Base-by-base conservation (phyloP, 2,329 filamentous ascomycete genomes). In the Lomentospora prolificans region DNA sequence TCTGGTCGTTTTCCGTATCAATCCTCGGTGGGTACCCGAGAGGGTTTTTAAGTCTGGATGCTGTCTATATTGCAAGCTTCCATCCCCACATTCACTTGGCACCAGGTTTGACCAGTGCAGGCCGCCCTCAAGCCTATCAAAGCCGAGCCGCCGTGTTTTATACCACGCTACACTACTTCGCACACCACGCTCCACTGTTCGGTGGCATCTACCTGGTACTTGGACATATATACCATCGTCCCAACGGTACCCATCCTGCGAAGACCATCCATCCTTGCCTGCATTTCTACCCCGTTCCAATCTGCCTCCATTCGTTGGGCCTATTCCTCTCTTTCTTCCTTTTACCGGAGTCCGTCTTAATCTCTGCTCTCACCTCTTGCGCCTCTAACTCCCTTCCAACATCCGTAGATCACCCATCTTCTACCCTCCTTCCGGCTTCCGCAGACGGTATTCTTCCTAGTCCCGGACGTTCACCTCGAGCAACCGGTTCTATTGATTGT, bases 81-180 rank as follows among this genome's bases (percentile, higher is more conserved):
- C 33, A 54, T 54, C 51, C 51, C 51, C 51, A 54, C 51, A 46
- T 54, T 44, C 33, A 54, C 51, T 54, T 54, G 51, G 51, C 51
- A 41, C 51, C 17, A 30, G 51, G 12, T 54, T 54, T 25, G 24
- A 24, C 51, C 31, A n/a, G 33, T 28, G 24, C 48, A 28, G 8
- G 27, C 25, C 48, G 25, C 27, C 48, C 5, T 44, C 51, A 19
- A 54, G n/a, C 39, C 33, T 27, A 39, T 27, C 24, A 28, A 54
- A 54, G 28, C 36, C 41, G 41, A 46, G 41, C n/a, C 41, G 41
- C 41, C 19, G 41, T 24, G 41, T 46, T 46, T 46, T 24, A 19
- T 19, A 46, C 41, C n/a, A 46, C 41, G 17, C 41, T 24, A 46
- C 41, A 19, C 41, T 46, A 46, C 41, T 46, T 46, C 41, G 8